Base-by-base conservation (phyloP, 83 land plant genomes). In the Picea engelmannii region DNA sequence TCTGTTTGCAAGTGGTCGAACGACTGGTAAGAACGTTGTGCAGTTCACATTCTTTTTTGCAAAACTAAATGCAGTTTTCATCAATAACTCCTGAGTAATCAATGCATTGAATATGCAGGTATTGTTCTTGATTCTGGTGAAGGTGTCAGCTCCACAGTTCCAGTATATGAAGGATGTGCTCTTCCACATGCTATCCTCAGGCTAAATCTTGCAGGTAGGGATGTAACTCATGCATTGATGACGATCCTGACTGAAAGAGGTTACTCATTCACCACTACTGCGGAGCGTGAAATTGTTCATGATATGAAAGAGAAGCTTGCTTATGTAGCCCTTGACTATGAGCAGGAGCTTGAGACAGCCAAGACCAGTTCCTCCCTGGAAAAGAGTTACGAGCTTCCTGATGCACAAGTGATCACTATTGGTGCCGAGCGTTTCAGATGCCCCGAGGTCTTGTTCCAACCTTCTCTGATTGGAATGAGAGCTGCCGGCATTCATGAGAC, bases 381-480 rank as follows among this genome's bases (percentile, higher is more conserved):
- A 82, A 90, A 92, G 90, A 88, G 84, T 66, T 92, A 87, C 62
- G 94, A 92, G 80, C 83, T 92, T 27, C 94, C 94, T 40, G 94
- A 92, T 83, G 93, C 91, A 61, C 94, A 87, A 40, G 60, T 47
- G 5, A 77, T 52, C 63, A 85, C 79, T 2, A 6, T 77, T 77
- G 79, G 62, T 47, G 62, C 79, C 13, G 62, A 44, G 60, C 20
- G 79, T 20, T 77, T 77, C n/a, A 77, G 62, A 52, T 47, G 62
- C 27, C 8, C 62, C 4, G 62, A 77, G 24, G n/a, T 44, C 25
- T 27, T 77, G n/a, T 77, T 77, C 24, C 60, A 77, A 40, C 79
- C 79, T 47, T 77, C 79, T 6, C 49, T 47, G 8, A 84, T 84
- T 4, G 9, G 63, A 44, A 11, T 84, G 86, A 78, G 80, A 74